Conservation (phyloP, 805 yeast genomes). For the Wickerhamomyces ciferrii region DNA sequence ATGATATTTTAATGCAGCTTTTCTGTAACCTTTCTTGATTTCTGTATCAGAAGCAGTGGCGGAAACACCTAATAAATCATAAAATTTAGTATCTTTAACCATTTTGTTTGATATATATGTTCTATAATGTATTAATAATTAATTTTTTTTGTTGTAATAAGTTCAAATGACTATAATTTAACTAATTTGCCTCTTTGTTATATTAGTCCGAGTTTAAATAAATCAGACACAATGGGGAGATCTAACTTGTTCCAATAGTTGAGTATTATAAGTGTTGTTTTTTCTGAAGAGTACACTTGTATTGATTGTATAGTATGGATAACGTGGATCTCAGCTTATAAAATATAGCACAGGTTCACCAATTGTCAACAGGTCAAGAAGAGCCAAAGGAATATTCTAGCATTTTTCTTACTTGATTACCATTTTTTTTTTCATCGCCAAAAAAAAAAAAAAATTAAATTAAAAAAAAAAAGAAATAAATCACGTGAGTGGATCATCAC, state of each 20-base stretch:
- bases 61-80: slow-evolving; percentile 69
- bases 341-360: too few relatives aligned
- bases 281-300: too few relatives aligned
- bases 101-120: slow-evolving; percentile 27
- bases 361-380: too few relatives aligned
- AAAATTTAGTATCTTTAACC: slow-evolving; percentile 79
- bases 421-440: background rate
- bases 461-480: too few relatives aligned
- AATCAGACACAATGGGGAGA: background rate
- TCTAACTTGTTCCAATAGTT: too few relatives aligned
- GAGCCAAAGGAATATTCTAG: background rate
- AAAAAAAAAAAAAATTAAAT: background rate
- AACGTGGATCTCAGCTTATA: too few relatives aligned
- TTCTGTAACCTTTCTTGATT: slow-evolving; percentile 79
- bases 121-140: slow-evolving; percentile 5
- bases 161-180: too few relatives aligned
- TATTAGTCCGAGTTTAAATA: background rate
- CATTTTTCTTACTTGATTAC: background rate
- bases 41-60: slow-evolving; percentile 65
- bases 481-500: too few relatives aligned
- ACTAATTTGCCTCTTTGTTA: background rate
- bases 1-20: slow-evolving; percentile 74
- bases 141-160: too few relatives aligned
- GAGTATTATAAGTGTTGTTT: too few relatives aligned
- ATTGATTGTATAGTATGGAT: too few relatives aligned